phyloP scores from a whole-genome alignment of 2,329 filamentous ascomycete genomes.

The Botrytis fragariae region DNA sequence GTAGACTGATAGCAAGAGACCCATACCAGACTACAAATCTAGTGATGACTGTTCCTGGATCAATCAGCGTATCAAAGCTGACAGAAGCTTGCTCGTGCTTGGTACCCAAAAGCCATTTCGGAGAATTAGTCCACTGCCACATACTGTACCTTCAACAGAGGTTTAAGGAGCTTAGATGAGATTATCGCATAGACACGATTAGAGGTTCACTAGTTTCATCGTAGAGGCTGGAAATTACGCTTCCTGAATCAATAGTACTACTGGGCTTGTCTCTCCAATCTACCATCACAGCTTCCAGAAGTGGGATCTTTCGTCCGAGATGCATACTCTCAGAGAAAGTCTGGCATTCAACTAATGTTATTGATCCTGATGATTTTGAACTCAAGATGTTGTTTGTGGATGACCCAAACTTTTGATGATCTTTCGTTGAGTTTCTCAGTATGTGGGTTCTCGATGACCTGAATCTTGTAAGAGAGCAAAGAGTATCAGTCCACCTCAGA shows the following conservation, averaged over 20 bases:
- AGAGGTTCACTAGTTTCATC: not conserved
- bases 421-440: not conserved
- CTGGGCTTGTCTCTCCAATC: not conserved
- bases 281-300: not conserved
- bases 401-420: not conserved
- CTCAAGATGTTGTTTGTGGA: not conserved
- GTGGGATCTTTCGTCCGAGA: not conserved
- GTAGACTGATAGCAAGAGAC: not conserved
- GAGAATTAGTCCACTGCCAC: slow-evolving; percentile 24
- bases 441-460: not conserved
- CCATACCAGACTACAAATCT: slow-evolving; percentile 7
- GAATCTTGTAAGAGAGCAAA: not conserved
- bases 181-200: not conserved
- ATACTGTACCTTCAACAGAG: slow-evolving; percentile 5
- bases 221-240: not conserved
- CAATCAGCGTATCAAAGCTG: slow-evolving; percentile 20
- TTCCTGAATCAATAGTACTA: not conserved
- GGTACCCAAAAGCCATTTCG: slow-evolving; percentile 15
- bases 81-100: slow-evolving; percentile 3
- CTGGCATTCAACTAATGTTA: not conserved
- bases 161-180: not conserved
- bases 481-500: not conserved
- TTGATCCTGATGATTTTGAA: not conserved
- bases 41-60: slow-evolving; percentile 21
- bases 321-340: not conserved